Conservation (phyloP, 352 stramenopile genomes). For the Phytophthora tentaculata region DNA sequence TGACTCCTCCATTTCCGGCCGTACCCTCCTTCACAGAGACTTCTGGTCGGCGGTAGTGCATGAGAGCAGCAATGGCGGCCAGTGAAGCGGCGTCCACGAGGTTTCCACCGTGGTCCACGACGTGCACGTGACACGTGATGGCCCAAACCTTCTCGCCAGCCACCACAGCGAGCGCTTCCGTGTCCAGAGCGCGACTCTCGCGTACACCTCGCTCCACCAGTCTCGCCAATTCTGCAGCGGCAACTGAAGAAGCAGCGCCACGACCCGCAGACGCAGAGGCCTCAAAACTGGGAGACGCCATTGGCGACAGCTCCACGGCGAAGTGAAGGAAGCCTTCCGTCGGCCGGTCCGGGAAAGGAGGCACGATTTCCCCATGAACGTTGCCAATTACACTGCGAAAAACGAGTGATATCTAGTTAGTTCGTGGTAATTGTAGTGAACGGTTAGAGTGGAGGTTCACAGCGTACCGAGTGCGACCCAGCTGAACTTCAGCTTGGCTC, state of each 20-base stretch:
- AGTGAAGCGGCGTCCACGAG: slow-evolving; percentile 92
- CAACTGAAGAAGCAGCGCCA: slow-evolving; percentile 52
- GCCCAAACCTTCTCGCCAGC: slow-evolving; percentile 95
- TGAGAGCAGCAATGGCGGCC: slow-evolving; percentile 92
- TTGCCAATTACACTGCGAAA: slow-evolving; percentile 72
- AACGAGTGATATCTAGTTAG: neutral
- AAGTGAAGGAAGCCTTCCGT: slow-evolving; percentile 90
- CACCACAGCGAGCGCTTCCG: slow-evolving; percentile 93
- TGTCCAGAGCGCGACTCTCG: slow-evolving; percentile 93
- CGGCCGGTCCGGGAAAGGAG: slow-evolving; percentile 85
- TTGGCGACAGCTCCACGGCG: slow-evolving; percentile 83
- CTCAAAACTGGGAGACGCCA: slow-evolving; percentile 86
- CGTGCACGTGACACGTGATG: slow-evolving; percentile 91
- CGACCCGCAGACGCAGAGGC: slow-evolving; percentile 41
- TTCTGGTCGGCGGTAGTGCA: slow-evolving; percentile 94
- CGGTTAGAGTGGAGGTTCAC: neutral
- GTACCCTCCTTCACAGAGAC: slow-evolving; percentile 64
- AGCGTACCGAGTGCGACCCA: slow-evolving; percentile 74
- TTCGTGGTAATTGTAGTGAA: neutral
- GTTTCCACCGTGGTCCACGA: slow-evolving; percentile 94
- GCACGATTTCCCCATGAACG: slow-evolving; percentile 85
- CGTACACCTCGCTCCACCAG: slow-evolving; percentile 93
- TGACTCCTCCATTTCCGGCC: slow-evolving; percentile 34
- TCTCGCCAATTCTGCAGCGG: slow-evolving; percentile 75
- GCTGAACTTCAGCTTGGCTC: slow-evolving; percentile 81